Conservation (phyloP, 805 yeast genomes). For the Dipodascus geniculatus region DNA sequence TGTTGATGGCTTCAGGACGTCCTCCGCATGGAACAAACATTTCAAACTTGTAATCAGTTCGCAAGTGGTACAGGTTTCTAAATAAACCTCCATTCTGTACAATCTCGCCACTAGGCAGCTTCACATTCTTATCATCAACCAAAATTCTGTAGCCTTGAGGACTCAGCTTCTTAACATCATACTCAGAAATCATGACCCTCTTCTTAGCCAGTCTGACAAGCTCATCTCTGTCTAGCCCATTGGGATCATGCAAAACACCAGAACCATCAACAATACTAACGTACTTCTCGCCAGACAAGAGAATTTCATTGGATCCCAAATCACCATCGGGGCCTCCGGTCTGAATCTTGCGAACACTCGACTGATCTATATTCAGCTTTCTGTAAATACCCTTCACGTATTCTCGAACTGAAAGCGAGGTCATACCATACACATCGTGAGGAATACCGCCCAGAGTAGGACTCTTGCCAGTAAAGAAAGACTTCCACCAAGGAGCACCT, state of each 20-base stretch:
- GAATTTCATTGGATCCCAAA: slow-evolving; percentile 89
- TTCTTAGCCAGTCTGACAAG: slow-evolving; percentile 63
- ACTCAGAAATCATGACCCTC: slow-evolving; percentile 64
- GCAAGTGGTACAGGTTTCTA: slow-evolving; percentile 82
- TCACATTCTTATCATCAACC: slow-evolving; percentile 73
- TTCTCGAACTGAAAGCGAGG: slow-evolving; percentile 86
- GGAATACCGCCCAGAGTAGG: slow-evolving; percentile 94
- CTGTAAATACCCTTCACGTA: slow-evolving; percentile 81
- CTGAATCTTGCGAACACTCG: slow-evolving; percentile 66
- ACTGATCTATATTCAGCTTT: slow-evolving; percentile 50
- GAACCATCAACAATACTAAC: slow-evolving; percentile 91
- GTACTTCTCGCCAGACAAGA: slow-evolving; percentile 75
- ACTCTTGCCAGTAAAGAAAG: slow-evolving; percentile 92
- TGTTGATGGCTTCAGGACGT: slow-evolving; percentile 90
- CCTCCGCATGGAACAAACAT: slow-evolving; percentile 98
- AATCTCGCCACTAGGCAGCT: slow-evolving; percentile 62
- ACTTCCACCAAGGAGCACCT: slow-evolving; percentile 98
- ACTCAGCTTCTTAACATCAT: slow-evolving; percentile 55
- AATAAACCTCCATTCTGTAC: slow-evolving; percentile 79
- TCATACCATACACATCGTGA: slow-evolving; percentile 97
- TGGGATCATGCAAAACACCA: slow-evolving; percentile 87
- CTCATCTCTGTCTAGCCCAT: slow-evolving; percentile 76
- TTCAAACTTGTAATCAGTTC: slow-evolving; percentile 56
- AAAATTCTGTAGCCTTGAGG: slow-evolving; percentile 68
- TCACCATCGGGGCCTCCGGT: slow-evolving; percentile 99